phyloP scores from a whole-genome alignment of 2,329 filamentous ascomycete genomes.

The Penicillium sp. region DNA sequence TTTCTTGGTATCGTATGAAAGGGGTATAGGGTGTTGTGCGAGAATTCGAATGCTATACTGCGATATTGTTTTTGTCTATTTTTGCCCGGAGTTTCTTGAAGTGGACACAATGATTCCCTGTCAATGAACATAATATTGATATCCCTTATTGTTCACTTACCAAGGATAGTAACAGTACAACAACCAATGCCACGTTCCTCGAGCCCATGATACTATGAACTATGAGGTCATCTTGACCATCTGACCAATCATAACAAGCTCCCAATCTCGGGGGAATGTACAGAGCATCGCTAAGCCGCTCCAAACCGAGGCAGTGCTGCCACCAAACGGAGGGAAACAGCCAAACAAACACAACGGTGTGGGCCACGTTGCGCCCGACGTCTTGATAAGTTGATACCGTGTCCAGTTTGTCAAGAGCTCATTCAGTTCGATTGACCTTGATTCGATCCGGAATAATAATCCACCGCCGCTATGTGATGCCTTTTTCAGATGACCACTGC shows the following conservation, averaged over 20 bases:
- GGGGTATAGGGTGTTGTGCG: too few species aligned
- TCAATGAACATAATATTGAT: neutral
- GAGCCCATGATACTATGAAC: too few species aligned
- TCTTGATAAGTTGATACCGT: neutral
- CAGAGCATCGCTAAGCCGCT: neutral
- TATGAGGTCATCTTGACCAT: neutral
- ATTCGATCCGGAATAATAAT: neutral
- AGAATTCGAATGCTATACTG: too few species aligned
- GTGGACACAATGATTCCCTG: neutral
- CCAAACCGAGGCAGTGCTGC: constrained; percentile 11
- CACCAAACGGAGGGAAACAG: neutral
- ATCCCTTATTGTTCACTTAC: neutral
- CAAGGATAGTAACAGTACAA: neutral
- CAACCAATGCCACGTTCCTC: neutral
- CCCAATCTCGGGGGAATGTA: neutral
- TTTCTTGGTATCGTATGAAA: too few species aligned
- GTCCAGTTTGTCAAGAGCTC: neutral
- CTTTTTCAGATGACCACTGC: neutral
- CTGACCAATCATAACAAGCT: neutral
- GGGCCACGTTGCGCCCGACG: constrained; percentile 5
- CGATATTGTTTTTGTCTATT: neutral
- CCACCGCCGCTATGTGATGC: neutral
- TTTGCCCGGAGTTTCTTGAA: neutral
- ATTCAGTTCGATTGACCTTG: neutral
- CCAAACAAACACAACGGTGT: neutral